Conservation (phyloP, 2,329 filamentous ascomycete genomes). For the Alternaria brassicicola region DNA sequence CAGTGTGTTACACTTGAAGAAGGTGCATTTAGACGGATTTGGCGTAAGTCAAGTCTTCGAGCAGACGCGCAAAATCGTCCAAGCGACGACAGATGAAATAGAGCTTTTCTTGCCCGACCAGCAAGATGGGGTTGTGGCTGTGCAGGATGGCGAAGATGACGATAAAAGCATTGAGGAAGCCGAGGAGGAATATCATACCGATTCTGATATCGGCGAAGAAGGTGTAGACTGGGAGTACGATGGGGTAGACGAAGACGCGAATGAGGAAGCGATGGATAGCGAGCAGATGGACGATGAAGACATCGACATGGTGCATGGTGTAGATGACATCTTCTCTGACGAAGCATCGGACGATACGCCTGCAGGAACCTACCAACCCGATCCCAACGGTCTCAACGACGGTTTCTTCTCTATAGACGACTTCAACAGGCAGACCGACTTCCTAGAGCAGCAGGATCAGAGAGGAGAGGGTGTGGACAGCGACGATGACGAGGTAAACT, state of each 20-base stretch:
- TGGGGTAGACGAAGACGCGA: conserved; percentile 40
- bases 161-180: conserved; percentile 45
- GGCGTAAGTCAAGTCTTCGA: conserved; percentile 91
- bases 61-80: conserved; percentile 83
- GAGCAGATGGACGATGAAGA: conserved; percentile 41
- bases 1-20: conserved; percentile 73
- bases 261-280: conserved; percentile 34
- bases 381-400: conserved; percentile 88
- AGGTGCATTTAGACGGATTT: conserved; percentile 86
- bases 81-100: conserved; percentile 64
- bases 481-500: conserved; percentile 82
- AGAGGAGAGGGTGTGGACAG: conserved; percentile 76
- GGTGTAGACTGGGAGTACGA: conserved; percentile 45
- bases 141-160: conserved; percentile 29
- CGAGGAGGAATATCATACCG: conserved; percentile 33
- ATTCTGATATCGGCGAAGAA: conserved; percentile 40
- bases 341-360: conserved; percentile 55
- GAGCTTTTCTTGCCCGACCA: conserved; percentile 54
- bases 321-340: conserved; percentile 42
- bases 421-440: conserved; percentile 93
- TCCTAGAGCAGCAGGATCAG: conserved; percentile 84
- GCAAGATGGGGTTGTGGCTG: conserved; percentile 26
- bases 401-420: conserved; percentile 98
- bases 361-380: conserved; percentile 66
- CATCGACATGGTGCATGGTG: conserved; percentile 42